Evolutionary conservation across 148 eudicot species (phyloP), one percentile per base, ranked within the genome.

Genomic region (Rhododendron ovatum): DNA sequence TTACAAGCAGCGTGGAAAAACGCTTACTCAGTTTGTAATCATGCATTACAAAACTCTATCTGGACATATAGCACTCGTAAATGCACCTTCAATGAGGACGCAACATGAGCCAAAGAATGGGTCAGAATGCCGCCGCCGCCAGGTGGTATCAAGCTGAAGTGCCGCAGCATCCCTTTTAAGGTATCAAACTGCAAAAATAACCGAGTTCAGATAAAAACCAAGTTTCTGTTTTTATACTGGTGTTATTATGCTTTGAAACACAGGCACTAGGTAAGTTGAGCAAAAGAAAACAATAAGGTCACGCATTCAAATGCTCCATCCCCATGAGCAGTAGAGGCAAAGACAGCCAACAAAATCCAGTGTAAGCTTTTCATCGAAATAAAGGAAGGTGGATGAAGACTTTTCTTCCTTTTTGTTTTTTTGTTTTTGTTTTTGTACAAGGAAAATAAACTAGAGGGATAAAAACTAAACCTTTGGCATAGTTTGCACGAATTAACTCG

Each of bases 81-180:
- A 37, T 37, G 71, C 43, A 97, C 99, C 99, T 97, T 95, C 84
- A 97, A 85, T 83, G 53, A 88, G 78, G 99, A 97, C 39, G 99
- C 99, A 80, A 94, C 86, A 73, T 85, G 90, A 86, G 99, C 99
- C 89, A 97, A 90, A 86, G 98, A 92, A 90, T 97, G 98, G 80
- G 98, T 82, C 88, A 97, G 91, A 85, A 97, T 87, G 78, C 99
- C 99, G 11, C 96, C 96, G 26, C 99, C 99, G 71, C 92, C 90
- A 48, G 98, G 96, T 28, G 99, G 98, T 80, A 97, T 90, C 45
- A 95, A 91, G 90, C 98, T 93, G 90, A 94, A 95, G 93, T 97
- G 99, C 83, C 96, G 94, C 84, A 97, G 85, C 17, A 91, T 81
- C 73, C 95, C 93, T 87, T 94, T 97, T 86, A 95, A 86, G 75